A percentile compares a stretch with the other conserved stretches of the same genome.
Evolutionary conservation across 176 grass and related monocot species (phyloP).

Genomic region (Avena insularis): DNA sequence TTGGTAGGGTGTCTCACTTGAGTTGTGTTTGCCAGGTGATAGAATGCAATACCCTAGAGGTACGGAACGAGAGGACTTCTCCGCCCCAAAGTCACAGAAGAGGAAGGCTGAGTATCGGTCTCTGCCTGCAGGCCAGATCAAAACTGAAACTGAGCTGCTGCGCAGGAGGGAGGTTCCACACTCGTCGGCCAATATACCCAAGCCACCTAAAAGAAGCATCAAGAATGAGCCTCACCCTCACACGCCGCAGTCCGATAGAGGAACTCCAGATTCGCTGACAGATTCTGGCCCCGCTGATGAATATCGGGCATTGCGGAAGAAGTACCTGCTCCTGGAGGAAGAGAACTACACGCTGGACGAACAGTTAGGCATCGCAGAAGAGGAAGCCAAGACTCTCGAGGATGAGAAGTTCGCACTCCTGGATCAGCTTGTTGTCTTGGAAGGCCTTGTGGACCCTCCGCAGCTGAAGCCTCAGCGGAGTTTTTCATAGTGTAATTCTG

Average conservation of each 20-base stretch:
- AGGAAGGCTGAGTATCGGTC: slow-evolving; percentile 52
- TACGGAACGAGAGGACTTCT: slow-evolving; percentile 39
- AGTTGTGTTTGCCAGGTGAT: slow-evolving; percentile 33
- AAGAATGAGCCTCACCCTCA: slow-evolving; percentile 41
- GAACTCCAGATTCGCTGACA: slow-evolving; percentile 37
- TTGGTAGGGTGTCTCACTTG: slow-evolving; percentile 28
- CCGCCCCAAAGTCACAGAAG: slow-evolving; percentile 56
- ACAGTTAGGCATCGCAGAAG: slow-evolving; percentile 60
- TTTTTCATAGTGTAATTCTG: slow-evolving; percentile 34
- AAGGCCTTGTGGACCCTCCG: slow-evolving; percentile 75
- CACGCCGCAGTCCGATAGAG: slow-evolving; percentile 41
- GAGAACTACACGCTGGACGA: slow-evolving; percentile 78
- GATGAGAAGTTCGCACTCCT: slow-evolving; percentile 73
- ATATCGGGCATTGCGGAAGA: slow-evolving; percentile 67
- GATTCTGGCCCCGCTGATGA: slow-evolving; percentile 70
- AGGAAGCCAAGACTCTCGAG: slow-evolving; percentile 60
- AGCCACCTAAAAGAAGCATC: slow-evolving; percentile 57
- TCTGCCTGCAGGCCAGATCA: slow-evolving; percentile 42
- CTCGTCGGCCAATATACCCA: slow-evolving; percentile 48
- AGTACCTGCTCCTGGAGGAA: slow-evolving; percentile 88
- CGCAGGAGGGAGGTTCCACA: slow-evolving; percentile 44
- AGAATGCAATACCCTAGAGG: slow-evolving; percentile 65
- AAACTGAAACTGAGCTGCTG: slow-evolving; percentile 43
- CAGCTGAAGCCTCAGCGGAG: slow-evolving; percentile 32
- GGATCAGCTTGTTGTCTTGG: slow-evolving; percentile 96